Conservation (phyloP, 345 rosid species). For the Turritis glabra region DNA sequence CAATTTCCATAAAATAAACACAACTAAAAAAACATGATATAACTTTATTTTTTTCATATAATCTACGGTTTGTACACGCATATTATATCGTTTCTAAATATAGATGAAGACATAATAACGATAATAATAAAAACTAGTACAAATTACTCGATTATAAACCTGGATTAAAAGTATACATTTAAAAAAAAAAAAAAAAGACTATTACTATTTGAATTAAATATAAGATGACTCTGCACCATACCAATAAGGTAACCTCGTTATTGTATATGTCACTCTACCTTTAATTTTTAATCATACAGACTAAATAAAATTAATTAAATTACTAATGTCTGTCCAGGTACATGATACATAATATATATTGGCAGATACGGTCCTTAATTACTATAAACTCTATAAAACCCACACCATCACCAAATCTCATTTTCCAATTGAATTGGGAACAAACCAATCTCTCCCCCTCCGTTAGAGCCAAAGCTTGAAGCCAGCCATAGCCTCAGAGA, state of each 20-base stretch:
- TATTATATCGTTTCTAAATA: not conserved
- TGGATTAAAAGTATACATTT: not conserved
- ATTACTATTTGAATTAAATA: not conserved
- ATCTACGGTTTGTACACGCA: too few relatives aligned
- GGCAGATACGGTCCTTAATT: not conserved
- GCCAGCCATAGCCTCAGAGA: conserved; percentile 8
- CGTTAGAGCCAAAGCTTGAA: not conserved
- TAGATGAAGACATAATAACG: not conserved
- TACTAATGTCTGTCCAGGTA: not conserved
- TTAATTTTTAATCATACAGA: not conserved
- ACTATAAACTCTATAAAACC: conserved; percentile 18
- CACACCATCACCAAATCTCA: not conserved
- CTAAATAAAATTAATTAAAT: not conserved
- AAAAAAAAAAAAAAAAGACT: not conserved
- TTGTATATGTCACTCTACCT: not conserved
- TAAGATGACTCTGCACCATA: not conserved
- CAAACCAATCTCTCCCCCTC: conserved; percentile 6
- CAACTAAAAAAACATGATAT: too few relatives aligned
- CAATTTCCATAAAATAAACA: too few relatives aligned
- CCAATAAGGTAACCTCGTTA: conserved; percentile 28
- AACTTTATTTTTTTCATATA: too few relatives aligned
- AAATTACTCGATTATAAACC: too few relatives aligned
- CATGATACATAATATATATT: conserved; percentile 19
- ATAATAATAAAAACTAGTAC: not conserved
- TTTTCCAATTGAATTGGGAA: conserved; percentile 22